Evolutionary conservation across 306 rosid species (phyloP), one percentile per base, ranked within the genome.

Genomic region (Neltuma alba): DNA sequence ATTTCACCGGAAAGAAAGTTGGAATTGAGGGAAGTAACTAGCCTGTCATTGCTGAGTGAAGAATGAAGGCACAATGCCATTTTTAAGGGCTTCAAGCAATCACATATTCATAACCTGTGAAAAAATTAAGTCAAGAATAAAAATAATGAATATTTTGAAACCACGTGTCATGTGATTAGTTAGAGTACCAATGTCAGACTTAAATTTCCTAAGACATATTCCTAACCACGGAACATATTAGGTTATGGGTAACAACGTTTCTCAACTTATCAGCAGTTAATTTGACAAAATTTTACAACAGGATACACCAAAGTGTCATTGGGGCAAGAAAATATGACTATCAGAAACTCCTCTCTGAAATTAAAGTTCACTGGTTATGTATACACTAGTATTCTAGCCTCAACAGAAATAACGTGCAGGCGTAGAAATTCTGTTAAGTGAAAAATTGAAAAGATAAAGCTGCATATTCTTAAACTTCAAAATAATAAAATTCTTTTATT

Each of bases 21-120:
- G 61, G 94, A 90, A 74, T 41, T 55, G 23, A 72, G 76, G 72
- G 82, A 80, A 62, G 79, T 14, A 50, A 74, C 52, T 9, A 83
- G 76, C 20, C 80, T 83, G 50, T 83, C 79, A 77, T 77, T 80
- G 77, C 78, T 79, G 44, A 70, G 45, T 10, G 89, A 82, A 75
- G 85, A 83, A 54, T 87, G 86, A 77, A 76, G 75, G 54, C 87
- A 81, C 68, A 85, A 52, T 5, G 83, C 88, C 94, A 89, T 86
- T 36, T 57, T 58, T 58, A 31, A 38, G 1, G 60, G 65, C 34
- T 75, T 85, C 68, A 57, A 72, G 58, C 42, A 79, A 48, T 44
- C 71, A 76, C 37, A 52, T 13, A 60, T 34, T 41, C 73, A 38
- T 36, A 76, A 72, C 75, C 89, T 86, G 89, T 45, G 75, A 79